A percentile compares a stretch with the other conserved stretches of the same genome.
Conservation (phyloP, 306 rosid species). For the Medicago arabica region DNA sequence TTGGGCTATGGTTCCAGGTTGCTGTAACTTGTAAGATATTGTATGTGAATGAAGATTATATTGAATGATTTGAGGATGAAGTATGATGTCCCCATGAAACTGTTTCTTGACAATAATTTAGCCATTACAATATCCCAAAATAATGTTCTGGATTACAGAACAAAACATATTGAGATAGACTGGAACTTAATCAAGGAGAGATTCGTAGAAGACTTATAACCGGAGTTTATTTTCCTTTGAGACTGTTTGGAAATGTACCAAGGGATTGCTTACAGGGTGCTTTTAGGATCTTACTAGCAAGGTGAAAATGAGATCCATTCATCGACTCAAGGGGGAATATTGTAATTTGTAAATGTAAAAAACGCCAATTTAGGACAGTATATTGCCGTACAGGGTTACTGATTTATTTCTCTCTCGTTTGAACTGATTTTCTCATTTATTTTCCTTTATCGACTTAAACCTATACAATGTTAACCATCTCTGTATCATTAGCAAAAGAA, state of each 20-base stretch:
- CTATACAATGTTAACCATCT: slow-evolving; percentile 1
- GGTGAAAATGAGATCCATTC: neutral
- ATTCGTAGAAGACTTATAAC: neutral
- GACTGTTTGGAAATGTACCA: neutral
- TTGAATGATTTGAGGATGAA: neutral
- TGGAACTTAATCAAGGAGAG: neutral
- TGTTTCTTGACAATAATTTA: neutral
- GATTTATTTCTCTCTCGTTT: neutral
- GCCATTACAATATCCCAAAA: neutral
- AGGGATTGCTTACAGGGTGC: neutral
- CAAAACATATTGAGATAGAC: neutral
- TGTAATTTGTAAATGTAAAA: neutral
- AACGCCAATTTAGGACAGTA: neutral
- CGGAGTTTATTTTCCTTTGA: neutral
- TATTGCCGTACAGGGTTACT: neutral
- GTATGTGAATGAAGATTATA: neutral
- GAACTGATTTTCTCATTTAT: slow-evolving; percentile 2
- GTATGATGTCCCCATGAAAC: neutral
- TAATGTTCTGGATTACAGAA: neutral
- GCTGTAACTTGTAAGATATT: neutral
- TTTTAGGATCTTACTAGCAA: neutral
- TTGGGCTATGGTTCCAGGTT: slow-evolving; percentile 11
- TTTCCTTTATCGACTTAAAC: neutral
- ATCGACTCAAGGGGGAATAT: neutral
- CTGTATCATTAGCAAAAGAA: neutral